These are phyloP conservation scores for Apiospora saccharicola DNA, from an alignment of 2,329 filamentous ascomycete genomes.

Conservation along the genomic window DNA sequence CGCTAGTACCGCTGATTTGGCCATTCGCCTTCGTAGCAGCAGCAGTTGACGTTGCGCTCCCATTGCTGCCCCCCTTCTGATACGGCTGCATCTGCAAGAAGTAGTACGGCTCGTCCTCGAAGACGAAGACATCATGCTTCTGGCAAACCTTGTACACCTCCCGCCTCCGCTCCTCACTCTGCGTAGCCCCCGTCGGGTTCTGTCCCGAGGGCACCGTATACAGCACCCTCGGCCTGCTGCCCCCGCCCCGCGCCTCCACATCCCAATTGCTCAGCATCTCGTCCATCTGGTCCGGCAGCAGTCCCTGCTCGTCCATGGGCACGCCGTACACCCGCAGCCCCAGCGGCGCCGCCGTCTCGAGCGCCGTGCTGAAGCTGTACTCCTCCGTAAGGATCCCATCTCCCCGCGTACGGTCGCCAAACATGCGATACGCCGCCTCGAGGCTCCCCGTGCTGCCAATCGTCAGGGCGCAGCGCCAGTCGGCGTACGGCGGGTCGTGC, in stretches of 20 bases:
- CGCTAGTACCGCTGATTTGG: constrained; percentile 56
- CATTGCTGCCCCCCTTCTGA: constrained; percentile 35
- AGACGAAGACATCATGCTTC: constrained; percentile 85
- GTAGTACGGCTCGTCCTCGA: constrained; percentile 96
- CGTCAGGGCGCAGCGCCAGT: constrained; percentile 87
- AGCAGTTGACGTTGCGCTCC: background rate
- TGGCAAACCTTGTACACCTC: constrained; percentile 80
- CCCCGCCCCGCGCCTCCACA: constrained; percentile 45
- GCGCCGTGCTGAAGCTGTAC: constrained; percentile 83
- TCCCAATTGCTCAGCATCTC: constrained; percentile 60
- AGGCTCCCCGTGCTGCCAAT: constrained; percentile 87
- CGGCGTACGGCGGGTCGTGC: constrained; percentile 83
- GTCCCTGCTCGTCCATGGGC: constrained; percentile 60
- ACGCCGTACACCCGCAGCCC: constrained; percentile 60
- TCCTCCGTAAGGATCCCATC: constrained; percentile 88
- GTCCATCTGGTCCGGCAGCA: constrained; percentile 61
- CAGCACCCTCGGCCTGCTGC: constrained; percentile 60
- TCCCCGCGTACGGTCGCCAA: constrained; percentile 72
- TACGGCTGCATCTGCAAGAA: constrained; percentile 90
- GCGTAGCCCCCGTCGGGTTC: constrained; percentile 90
- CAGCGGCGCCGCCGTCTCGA: constrained; percentile 64
- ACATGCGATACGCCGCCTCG: constrained; percentile 84
- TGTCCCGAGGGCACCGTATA: constrained; percentile 79
- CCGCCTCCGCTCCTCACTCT: constrained; percentile 69
- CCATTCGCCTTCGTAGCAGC: constrained; percentile 33